A percentile compares a stretch with the other conserved stretches of the same genome.
phyloP scores from a whole-genome alignment of 495 filamentous ascomycete genomes.

The Aspergillus mulundensis region DNA sequence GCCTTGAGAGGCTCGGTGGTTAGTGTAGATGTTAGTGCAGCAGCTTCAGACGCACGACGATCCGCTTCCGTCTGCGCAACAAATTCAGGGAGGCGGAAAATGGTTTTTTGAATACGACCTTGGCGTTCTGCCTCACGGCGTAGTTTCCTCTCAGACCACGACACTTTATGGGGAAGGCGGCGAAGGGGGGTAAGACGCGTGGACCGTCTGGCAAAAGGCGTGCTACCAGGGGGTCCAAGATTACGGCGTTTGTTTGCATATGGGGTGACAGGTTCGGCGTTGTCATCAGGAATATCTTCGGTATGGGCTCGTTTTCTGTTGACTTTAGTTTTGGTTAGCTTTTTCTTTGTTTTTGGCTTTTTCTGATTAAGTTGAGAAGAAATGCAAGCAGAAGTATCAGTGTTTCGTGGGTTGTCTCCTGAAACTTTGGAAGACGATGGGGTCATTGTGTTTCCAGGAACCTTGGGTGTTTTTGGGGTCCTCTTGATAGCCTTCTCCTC shows the following conservation, averaged over 20 bases:
- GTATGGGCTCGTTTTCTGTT: constrained; percentile 18
- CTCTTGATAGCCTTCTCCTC: background rate
- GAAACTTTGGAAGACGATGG: background rate
- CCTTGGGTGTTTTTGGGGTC: background rate
- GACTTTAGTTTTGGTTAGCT: constrained; percentile 17
- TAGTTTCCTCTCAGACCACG: constrained; percentile 28
- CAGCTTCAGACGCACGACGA: constrained; percentile 13
- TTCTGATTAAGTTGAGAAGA: background rate
- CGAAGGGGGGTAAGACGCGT: constrained; percentile 13
- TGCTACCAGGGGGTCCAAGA: constrained; percentile 20
- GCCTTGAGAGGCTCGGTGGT: constrained; percentile 9
- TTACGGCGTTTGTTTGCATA: constrained; percentile 22
- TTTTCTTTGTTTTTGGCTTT: background rate
- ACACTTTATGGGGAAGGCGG: constrained; percentile 16
- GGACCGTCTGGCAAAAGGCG: constrained; percentile 11
- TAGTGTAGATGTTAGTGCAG: background rate
- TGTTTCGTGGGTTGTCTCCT: background rate
- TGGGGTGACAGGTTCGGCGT: constrained; percentile 9
- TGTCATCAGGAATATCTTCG: background rate
- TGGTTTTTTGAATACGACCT: constrained; percentile 31
- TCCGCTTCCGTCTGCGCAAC: constrained; percentile 27
- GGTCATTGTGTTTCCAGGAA: background rate
- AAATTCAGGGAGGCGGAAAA: constrained; percentile 35
- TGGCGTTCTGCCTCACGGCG: constrained; percentile 25
- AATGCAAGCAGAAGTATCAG: background rate